Percentiles rank a stretch among this genome's conserved stretches.
Conservation (phyloP, 495 filamentous ascomycete genomes). For the Massariosphaeria phaeospora region DNA sequence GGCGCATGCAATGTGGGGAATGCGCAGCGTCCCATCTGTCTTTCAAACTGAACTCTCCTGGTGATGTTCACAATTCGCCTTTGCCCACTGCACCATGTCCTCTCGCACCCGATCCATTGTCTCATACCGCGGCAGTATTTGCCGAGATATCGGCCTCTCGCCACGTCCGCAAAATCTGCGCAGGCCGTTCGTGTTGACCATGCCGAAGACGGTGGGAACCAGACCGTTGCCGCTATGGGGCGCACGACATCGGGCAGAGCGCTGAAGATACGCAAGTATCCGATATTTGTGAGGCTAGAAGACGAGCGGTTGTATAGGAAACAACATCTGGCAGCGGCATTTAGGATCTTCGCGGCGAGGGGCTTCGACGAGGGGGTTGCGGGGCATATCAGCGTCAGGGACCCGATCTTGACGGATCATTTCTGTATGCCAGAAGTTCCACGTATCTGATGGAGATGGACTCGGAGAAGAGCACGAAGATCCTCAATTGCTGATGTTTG, state of each 20-base stretch:
- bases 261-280: conserved; percentile 40
- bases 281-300: conserved; percentile 54
- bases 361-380: conserved; percentile 69
- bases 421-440: conserved; percentile 41
- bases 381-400: conserved; percentile 55
- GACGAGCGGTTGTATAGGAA: conserved; percentile 64
- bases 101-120: neutral
- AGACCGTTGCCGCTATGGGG: conserved; percentile 34
- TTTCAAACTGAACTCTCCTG: too few species aligned
- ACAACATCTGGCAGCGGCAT: conserved; percentile 68
- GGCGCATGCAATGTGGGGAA: too few species aligned
- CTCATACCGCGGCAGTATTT: too few species aligned
- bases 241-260: conserved; percentile 33
- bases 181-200: conserved; percentile 5
- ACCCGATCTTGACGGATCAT: conserved; percentile 48
- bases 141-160: conserved; percentile 1
- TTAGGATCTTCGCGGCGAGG: conserved; percentile 62
- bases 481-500: neutral
- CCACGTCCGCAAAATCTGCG: neutral
- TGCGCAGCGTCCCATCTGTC: too few species aligned
- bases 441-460: neutral
- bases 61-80: too few species aligned
- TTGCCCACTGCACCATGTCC: neutral
- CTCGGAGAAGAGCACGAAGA: neutral
- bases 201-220: conserved; percentile 23